phyloP scores from a whole-genome alignment of 495 filamentous ascomycete genomes.

The Cercophora sp. region DNA sequence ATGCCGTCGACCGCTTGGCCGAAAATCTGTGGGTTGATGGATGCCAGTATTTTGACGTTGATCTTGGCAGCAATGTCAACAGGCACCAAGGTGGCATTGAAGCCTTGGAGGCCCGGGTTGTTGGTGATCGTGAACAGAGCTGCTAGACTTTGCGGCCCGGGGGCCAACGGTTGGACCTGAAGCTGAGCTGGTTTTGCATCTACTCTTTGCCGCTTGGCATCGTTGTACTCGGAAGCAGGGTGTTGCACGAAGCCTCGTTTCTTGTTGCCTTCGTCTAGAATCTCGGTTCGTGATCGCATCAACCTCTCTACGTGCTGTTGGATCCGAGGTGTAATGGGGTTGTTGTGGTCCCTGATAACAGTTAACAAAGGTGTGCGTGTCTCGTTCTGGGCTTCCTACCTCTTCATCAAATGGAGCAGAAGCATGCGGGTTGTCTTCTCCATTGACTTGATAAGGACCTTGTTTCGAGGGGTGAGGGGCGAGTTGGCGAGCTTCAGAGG shows the following conservation, averaged over 20 bases:
- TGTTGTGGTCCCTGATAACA: conserved; percentile 59
- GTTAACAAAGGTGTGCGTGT: conserved; percentile 17
- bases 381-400: conserved; percentile 42
- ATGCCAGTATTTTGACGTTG: conserved; percentile 62
- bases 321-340: conserved; percentile 65
- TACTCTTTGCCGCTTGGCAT: conserved; percentile 39
- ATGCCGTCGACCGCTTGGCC: conserved; percentile 63
- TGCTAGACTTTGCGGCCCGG: conserved; percentile 69
- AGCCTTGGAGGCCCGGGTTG: conserved; percentile 66
- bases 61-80: conserved; percentile 71
- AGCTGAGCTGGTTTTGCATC: conserved; percentile 34
- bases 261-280: conserved; percentile 69
- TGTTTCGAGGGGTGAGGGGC: conserved; percentile 71
- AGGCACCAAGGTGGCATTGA: conserved; percentile 78
- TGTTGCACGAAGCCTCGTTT: conserved; percentile 73
- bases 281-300: conserved; percentile 65
- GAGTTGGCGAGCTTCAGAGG: conserved; percentile 72
- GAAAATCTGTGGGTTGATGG: conserved; percentile 59
- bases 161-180: conserved; percentile 61
- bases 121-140: conserved; percentile 80
- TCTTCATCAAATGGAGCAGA: conserved; percentile 72
- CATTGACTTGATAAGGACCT: conserved; percentile 84
- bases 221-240: conserved; percentile 52
- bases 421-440: conserved; percentile 84
- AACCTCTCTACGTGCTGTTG: conserved; percentile 78